Conservation (phyloP, 2,329 filamentous ascomycete genomes). For the Neofusicoccum ribis region DNA sequence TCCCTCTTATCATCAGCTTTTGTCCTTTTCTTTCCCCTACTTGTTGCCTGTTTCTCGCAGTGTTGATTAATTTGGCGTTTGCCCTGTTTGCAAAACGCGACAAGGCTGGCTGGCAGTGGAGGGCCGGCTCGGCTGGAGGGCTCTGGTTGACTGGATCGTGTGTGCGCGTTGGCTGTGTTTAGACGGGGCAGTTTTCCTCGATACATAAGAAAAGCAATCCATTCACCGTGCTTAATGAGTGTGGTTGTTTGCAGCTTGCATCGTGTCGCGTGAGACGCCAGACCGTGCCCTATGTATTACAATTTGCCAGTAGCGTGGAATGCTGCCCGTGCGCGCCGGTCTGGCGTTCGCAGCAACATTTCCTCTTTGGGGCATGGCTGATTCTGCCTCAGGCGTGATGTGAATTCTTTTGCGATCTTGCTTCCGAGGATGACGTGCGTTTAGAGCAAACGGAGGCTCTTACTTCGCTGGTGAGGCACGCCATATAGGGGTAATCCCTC, state of each 20-base stretch:
- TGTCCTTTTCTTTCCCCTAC: background rate
- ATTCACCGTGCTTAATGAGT: constrained; percentile 5
- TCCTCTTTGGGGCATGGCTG: background rate
- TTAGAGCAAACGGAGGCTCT: background rate
- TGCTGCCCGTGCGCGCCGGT: background rate
- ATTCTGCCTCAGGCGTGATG: background rate
- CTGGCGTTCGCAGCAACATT: constrained; percentile 5
- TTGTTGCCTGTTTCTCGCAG: background rate
- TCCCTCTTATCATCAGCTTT: constrained; percentile 12
- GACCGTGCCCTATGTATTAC: constrained; percentile 7
- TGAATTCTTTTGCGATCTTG: background rate
- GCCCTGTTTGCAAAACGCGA: background rate
- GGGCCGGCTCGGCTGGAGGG: background rate
- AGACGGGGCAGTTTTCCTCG: constrained; percentile 13
- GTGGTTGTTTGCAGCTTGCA: background rate
- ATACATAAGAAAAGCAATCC: constrained; percentile 15
- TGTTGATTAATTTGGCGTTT: constrained; percentile 1
- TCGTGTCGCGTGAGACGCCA: background rate
- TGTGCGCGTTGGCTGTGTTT: constrained; percentile 10
- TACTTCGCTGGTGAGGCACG: background rate
- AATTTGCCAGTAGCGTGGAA: constrained; percentile 2
- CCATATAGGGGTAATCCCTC: background rate
- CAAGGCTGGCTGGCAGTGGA: background rate
- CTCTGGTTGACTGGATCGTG: constrained; percentile 9
- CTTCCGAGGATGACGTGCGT: background rate